Evolutionary conservation across 306 rosid species (phyloP).

Genomic region (Cotoneaster glaucophyllus): DNA sequence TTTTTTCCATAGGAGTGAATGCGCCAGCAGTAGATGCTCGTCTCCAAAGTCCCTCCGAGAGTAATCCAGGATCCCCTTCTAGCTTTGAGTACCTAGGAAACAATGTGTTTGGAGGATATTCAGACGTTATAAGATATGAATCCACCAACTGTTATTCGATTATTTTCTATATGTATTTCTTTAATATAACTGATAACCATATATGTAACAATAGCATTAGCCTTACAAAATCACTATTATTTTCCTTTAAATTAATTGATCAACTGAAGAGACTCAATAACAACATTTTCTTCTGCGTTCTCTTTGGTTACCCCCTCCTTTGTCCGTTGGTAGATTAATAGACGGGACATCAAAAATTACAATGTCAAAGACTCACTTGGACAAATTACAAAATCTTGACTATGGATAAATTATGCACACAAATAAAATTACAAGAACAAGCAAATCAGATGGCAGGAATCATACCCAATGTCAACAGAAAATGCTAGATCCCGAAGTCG

Average conservation of each 20-base stretch:
- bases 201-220: background rate
- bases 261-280: background rate
- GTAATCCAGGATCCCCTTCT: constrained; percentile 48
- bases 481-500: constrained; percentile 87
- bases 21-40: constrained; percentile 82
- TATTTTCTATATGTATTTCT: background rate
- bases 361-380: background rate
- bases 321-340: background rate
- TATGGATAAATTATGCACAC: background rate
- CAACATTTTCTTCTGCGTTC: background rate
- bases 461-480: constrained; percentile 73
- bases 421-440: background rate
- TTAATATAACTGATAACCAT: background rate
- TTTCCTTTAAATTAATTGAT: background rate
- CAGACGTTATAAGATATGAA: background rate
- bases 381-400: background rate
- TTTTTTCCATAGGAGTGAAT: constrained; percentile 62
- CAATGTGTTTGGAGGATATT: constrained; percentile 19
- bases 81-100: constrained; percentile 48
- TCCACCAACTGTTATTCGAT: background rate
- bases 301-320: background rate
- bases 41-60: constrained; percentile 84
- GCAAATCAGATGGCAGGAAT: background rate
- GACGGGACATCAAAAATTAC: background rate
- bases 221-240: background rate